Base-by-base conservation (phyloP, 805 yeast genomes). In the Hanseniaspora singularis region DNA sequence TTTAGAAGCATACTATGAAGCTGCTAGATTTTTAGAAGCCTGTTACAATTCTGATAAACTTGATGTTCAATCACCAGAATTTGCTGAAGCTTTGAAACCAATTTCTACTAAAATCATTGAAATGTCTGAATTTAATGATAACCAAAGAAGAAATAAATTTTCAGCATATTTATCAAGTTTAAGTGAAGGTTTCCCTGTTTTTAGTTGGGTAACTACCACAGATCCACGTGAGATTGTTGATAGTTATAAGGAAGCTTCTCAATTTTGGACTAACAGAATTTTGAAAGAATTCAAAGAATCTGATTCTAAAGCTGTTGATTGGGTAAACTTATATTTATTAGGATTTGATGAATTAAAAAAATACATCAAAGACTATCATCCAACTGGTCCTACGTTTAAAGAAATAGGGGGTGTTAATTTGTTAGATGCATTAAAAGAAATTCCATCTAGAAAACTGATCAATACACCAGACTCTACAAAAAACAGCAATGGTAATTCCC, bases 241-340 rank as follows among this genome's bases (percentile, higher is more conserved):
- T 3, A 96, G 88, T 53, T 83, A 79, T 65, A 83, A 81, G 59
- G 98, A 92, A 58, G 77, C 94, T 18, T 83, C 95, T 30, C 89
- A 81, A 61, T 92, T 92, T 65, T 92, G 96, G 87, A 74, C 94
- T 10, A 88, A 92, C 65, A 76, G 95, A 55, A 80, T 89, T 36
- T 65, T 88, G 61, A 88, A 88, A 64, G 95, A 86, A 51, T 78
- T 66, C 66, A 86, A 74, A 63, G 94, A 80, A 16, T 65, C 73
- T 40, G 87, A 82, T 54, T 69, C 74, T 33, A 67, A 66, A 47
- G 84, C 84, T 40, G 79, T 73, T 22, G 81, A 80, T 49, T 92
- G 97, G 97, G 95, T 81, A 33, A 76, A 78, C 51, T 57, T 63
- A 14, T 84, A 77, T 58, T 64, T 76, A 55, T 62, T 67, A 22